These are phyloP conservation scores for Ustilago curta DNA, from an alignment of 1,284 basidiomycete species.

Conservation along the genomic window DNA sequence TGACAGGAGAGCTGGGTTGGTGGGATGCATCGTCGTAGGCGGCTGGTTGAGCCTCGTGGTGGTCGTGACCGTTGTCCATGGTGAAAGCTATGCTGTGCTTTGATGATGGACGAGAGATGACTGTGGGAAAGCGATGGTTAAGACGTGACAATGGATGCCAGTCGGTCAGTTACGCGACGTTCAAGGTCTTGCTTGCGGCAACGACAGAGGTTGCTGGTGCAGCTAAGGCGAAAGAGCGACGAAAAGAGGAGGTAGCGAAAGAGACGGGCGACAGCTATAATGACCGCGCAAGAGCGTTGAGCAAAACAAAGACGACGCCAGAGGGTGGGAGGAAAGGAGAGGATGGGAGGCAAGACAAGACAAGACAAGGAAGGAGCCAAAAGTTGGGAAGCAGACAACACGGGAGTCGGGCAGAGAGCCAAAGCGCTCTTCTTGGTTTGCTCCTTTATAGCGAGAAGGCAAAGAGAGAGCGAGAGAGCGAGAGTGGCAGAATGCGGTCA, in stretches of 20 bases:
- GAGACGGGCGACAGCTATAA: too few species aligned
- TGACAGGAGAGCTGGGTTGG: slow-evolving; percentile 15
- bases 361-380: neutral
- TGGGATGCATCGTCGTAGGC: slow-evolving; percentile 28
- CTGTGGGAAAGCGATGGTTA: neutral
- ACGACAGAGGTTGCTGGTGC: too few species aligned
- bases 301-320: neutral
- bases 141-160: neutral
- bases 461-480: too few species aligned
- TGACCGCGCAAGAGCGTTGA: too few species aligned
- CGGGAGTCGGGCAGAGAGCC: slow-evolving; percentile 4
- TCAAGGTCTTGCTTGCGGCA: too few species aligned
- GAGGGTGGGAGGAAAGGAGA: slow-evolving; percentile 1
- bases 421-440: neutral
- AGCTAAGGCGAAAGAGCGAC: too few species aligned
- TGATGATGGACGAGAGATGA: too few species aligned
- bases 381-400: neutral
- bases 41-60: slow-evolving; percentile 25
- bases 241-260: too few species aligned
- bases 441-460: too few species aligned
- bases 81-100: neutral
- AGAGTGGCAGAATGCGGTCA: slow-evolving; percentile 10
- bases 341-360: neutral
- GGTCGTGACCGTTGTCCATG: slow-evolving; percentile 25
- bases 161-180: too few species aligned